Conservation (phyloP, 2,329 filamentous ascomycete genomes). For the Pseudogymnoascus sp. region DNA sequence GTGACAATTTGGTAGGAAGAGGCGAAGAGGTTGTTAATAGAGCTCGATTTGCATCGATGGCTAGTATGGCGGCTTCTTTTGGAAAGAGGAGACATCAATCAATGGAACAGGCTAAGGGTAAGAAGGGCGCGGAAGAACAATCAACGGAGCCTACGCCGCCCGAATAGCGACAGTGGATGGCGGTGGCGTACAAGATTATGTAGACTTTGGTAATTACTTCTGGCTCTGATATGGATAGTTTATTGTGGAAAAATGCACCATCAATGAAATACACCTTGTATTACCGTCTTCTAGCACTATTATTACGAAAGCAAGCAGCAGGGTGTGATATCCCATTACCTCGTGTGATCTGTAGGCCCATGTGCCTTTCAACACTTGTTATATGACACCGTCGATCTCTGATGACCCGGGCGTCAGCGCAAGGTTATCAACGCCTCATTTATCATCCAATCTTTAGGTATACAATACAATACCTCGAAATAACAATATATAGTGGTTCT, state of each 20-base stretch:
- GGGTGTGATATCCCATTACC: no score
- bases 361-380: neutral
- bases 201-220: neutral
- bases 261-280: no score
- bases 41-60: conserved; percentile 14
- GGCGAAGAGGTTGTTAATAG: conserved; percentile 15
- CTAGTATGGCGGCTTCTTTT: conserved; percentile 12
- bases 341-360: neutral
- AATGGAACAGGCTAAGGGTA: neutral
- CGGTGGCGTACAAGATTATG: neutral
- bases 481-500: no score
- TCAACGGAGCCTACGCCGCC: neutral
- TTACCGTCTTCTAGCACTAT: no score
- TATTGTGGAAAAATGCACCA: no score
- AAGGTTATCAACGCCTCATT: no score
- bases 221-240: no score
- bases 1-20: conserved; percentile 12
- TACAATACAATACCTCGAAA: no score
- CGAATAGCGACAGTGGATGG: neutral
- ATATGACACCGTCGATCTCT: neutral
- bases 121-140: neutral
- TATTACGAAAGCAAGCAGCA: no score
- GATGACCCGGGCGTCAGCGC: no score
- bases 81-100: conserved; percentile 14
- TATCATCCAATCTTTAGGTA: no score